Base-by-base conservation (phyloP, 495 filamentous ascomycete species). In the Neurospora sp. region DNA sequence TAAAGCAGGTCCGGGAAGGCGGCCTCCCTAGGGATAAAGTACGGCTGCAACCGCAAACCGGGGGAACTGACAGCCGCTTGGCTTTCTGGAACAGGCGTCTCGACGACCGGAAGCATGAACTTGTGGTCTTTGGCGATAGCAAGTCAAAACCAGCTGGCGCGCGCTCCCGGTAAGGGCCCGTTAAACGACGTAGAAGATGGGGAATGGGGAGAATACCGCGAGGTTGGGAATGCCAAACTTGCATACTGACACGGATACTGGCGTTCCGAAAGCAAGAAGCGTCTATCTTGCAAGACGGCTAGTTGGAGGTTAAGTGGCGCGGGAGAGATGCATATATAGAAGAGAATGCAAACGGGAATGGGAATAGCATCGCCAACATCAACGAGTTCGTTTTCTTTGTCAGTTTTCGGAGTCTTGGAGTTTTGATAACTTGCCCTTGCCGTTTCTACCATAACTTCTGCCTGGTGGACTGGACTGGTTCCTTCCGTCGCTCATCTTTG, bases 11-110 rank as follows among this genome's bases (percentile, higher is more conserved):
- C 27, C 27, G 14, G 7, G 27, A 66, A 66, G 53, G 53, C 27
- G 53, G 53, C 53, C 53, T 66, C 14, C 11, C 27, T 12, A 16
- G 27, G 53, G 53, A 66, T 59, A 73, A 77, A 71, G 74, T 70
- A 74, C 75, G 71, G 46, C 69, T 69, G 37, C 22, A 59, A 61
- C 53, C 53, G 27, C 53, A 66, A 66, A 66, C 27, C 27, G 31
- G 53, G 53, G 27, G 53, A 66, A 66, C 53, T 4, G 53, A 18
- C 27, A 66, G 53, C 53, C 53, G 53, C 53, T 66, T 66, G 53
- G 53, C 53, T 35, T 16, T 35, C 53, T 35, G 53, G 53, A 66
- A 66, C 27, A 66, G 22, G 53, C 27, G 27, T 35, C 53, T 35
- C 53, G 27, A 66, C 14, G 27, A 66, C 3, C 5, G 12, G 12